These are phyloP conservation scores for Nemania serpens DNA, from an alignment of 2,329 filamentous ascomycete species.

Conservation along the genomic window DNA sequence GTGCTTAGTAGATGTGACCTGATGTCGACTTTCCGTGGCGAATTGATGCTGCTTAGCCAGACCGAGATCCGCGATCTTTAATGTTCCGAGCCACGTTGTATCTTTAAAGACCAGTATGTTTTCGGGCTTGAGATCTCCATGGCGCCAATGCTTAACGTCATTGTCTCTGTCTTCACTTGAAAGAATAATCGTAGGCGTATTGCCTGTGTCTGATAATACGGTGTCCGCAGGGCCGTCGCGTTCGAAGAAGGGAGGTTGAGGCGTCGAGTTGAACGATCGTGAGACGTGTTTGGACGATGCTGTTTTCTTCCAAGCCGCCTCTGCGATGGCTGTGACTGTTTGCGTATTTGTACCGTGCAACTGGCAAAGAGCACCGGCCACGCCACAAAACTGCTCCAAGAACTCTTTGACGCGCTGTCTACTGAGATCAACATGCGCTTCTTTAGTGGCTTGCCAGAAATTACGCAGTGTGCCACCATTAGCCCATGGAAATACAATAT, in stretches of 20 bases:
- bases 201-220: not conserved
- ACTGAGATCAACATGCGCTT: not conserved
- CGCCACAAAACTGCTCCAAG: constrained; percentile 16
- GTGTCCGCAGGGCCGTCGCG: no score
- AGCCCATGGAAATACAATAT: constrained; percentile 32
- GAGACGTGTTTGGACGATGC: no score
- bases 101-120: constrained; percentile 29
- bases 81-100: constrained; percentile 6
- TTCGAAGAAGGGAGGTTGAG: no score
- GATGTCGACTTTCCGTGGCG: constrained; percentile 12
- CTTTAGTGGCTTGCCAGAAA: constrained; percentile 20
- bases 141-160: constrained; percentile 12
- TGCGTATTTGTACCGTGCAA: constrained; percentile 19
- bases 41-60: constrained; percentile 25
- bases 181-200: not conserved
- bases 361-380: constrained; percentile 10
- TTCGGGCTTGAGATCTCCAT: constrained; percentile 32
- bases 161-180: not conserved
- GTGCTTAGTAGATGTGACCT: constrained; percentile 19
- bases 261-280: no score
- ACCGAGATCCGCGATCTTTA: constrained; percentile 30
- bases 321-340: constrained; percentile 6
- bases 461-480: constrained; percentile 28
- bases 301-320: not conserved
- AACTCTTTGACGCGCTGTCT: not conserved